A percentile compares a stretch with the other conserved stretches of the same genome.
phyloP scores from a whole-genome alignment of 345 rosid species.

The Populus davidiana region DNA sequence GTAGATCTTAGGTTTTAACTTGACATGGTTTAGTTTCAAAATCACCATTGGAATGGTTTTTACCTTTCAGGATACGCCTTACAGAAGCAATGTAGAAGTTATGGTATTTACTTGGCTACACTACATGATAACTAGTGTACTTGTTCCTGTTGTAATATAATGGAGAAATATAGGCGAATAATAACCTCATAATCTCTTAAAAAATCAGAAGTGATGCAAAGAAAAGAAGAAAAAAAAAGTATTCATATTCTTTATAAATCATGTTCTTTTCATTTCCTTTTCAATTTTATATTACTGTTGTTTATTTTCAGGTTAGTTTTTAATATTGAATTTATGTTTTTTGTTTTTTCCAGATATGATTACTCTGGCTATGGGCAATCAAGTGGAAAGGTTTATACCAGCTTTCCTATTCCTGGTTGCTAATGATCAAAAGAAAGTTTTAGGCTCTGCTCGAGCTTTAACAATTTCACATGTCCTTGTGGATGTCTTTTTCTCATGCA shows the following conservation, averaged over 20 bases:
- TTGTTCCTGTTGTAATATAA: not conserved
- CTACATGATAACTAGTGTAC: not conserved
- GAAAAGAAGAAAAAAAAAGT: too few relatives aligned
- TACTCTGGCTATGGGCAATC: conserved; percentile 98
- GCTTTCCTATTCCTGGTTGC: conserved; percentile 15
- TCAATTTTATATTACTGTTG: not conserved
- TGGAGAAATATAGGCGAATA: not conserved
- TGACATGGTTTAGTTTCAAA: not conserved
- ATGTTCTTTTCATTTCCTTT: not conserved
- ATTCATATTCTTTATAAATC: not conserved
- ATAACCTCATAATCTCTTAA: not conserved
- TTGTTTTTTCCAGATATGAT: conserved; percentile 62
- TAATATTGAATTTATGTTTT: conserved; percentile 17
- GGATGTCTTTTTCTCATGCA: not conserved
- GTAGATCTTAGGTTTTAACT: not conserved
- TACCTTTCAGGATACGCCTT: not conserved
- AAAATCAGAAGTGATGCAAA: not conserved
- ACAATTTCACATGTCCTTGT: not conserved
- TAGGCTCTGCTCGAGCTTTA: not conserved
- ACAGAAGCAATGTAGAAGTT: not conserved
- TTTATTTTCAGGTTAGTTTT: conserved; percentile 4
- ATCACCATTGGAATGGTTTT: not conserved
- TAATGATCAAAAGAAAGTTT: conserved; percentile 4
- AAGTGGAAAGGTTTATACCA: conserved; percentile 67
- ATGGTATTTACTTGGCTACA: not conserved